phyloP scores from a whole-genome alignment of 495 filamentous ascomycete species.

The Saxophila tyrrhenica region DNA sequence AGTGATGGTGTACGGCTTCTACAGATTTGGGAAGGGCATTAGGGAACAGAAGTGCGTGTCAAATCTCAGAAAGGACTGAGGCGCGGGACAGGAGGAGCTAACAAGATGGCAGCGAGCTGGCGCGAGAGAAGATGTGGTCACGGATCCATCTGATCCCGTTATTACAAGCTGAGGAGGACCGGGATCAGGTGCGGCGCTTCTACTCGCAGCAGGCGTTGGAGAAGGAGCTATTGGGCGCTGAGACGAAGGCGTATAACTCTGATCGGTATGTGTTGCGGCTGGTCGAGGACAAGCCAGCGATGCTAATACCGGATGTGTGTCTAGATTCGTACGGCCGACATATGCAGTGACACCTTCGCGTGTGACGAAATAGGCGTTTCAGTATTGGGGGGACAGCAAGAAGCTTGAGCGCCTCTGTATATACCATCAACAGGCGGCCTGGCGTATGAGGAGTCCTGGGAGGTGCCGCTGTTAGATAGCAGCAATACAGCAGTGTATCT shows the following conservation, averaged over 20 bases:
- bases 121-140: constrained; percentile 94
- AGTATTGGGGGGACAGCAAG: too few relatives aligned
- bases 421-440: too few relatives aligned
- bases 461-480: background rate
- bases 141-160: constrained; percentile 85
- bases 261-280: constrained; percentile 55
- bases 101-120: constrained; percentile 57
- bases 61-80: background rate
- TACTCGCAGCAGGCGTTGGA: constrained; percentile 79
- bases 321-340: constrained; percentile 62
- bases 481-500: background rate
- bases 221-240: constrained; percentile 73
- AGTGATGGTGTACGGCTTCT: constrained; percentile 83
- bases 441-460: background rate
- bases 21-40: constrained; percentile 63
- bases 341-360: constrained; percentile 49
- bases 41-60: constrained; percentile 70
- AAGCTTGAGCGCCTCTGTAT: too few relatives aligned
- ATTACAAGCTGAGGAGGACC: constrained; percentile 91
- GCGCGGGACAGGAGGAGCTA: background rate
- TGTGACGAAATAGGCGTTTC: constrained; percentile 35
- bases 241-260: constrained; percentile 72
- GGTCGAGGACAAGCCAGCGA: background rate
- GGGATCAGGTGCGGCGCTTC: constrained; percentile 77
- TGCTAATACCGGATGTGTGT: background rate